Percentiles rank a stretch among this genome's conserved stretches.
Conservation (phyloP, 2,329 filamentous ascomycete genomes). For the Fusarium citri region DNA sequence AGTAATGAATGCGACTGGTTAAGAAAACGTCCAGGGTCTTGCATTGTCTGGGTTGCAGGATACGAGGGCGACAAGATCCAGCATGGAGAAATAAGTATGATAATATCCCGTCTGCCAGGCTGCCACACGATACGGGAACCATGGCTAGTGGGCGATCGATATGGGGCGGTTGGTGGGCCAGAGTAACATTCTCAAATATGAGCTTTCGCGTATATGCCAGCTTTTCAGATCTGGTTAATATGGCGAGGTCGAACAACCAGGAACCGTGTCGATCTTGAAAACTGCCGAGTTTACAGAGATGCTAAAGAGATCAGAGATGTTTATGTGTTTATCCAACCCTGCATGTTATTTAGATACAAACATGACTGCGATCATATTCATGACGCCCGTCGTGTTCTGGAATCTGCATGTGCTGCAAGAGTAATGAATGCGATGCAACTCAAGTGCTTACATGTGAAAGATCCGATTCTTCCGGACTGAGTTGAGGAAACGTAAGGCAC, state of each 20-base stretch:
- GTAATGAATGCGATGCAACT: background rate
- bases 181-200: background rate
- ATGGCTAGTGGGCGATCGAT: slow-evolving; percentile 20
- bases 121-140: slow-evolving; percentile 13
- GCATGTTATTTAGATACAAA: background rate
- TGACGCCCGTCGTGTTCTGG: background rate
- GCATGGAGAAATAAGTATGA: slow-evolving; percentile 10
- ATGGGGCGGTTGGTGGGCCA: background rate
- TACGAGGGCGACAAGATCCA: slow-evolving; percentile 15
- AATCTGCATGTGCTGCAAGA: background rate
- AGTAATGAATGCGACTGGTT: slow-evolving; percentile 27
- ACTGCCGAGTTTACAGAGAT: background rate
- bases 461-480: background rate
- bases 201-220: background rate
- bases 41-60: slow-evolving; percentile 25
- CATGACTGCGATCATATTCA: background rate
- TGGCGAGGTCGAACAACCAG: background rate
- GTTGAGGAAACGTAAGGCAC: background rate
- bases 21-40: slow-evolving; percentile 9
- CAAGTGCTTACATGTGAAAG: background rate
- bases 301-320: background rate
- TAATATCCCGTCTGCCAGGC: background rate
- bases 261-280: background rate
- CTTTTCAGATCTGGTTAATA: background rate
- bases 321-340: background rate